phyloP scores from a whole-genome alignment of 345 rosid species.

The Dipteronia sinensis region DNA sequence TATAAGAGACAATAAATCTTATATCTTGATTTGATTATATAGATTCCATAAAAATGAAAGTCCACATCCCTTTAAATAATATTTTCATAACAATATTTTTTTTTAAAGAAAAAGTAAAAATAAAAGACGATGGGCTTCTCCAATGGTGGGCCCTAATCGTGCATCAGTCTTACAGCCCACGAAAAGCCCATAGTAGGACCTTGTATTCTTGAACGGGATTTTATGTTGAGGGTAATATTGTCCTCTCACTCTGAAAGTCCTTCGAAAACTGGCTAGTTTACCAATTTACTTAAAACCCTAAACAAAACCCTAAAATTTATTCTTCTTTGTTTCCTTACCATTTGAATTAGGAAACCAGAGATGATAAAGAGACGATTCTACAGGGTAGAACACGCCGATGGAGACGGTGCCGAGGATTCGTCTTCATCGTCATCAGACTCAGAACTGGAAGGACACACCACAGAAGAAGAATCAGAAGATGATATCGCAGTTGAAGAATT shows the following conservation, averaged over 20 bases:
- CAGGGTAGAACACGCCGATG: slow-evolving; percentile 73
- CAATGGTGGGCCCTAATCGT: too few relatives aligned
- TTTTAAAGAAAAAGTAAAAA: too few relatives aligned
- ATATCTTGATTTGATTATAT: too few relatives aligned
- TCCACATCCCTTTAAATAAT: too few relatives aligned
- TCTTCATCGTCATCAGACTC: slow-evolving; percentile 76
- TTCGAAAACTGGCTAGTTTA: too few relatives aligned
- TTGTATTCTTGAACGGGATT: too few relatives aligned
- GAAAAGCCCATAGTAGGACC: too few relatives aligned
- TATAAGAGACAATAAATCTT: too few relatives aligned
- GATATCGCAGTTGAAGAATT: slow-evolving; percentile 34
- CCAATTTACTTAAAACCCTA: background rate
- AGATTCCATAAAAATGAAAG: too few relatives aligned
- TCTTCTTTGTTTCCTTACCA: background rate
- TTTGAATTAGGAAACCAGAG: slow-evolving; percentile 1
- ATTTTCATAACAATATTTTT: too few relatives aligned
- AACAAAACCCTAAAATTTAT: background rate
- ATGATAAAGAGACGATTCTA: slow-evolving; percentile 91
- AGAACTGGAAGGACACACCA: slow-evolving; percentile 34
- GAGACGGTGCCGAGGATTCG: slow-evolving; percentile 62
- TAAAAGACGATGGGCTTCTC: too few relatives aligned
- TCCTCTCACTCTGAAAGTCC: background rate
- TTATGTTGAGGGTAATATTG: background rate
- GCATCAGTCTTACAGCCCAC: too few relatives aligned
- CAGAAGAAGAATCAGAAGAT: slow-evolving; percentile 45